phyloP scores from a whole-genome alignment of 768 basidiomycete genomes.

The Neoboletus magnificus region DNA sequence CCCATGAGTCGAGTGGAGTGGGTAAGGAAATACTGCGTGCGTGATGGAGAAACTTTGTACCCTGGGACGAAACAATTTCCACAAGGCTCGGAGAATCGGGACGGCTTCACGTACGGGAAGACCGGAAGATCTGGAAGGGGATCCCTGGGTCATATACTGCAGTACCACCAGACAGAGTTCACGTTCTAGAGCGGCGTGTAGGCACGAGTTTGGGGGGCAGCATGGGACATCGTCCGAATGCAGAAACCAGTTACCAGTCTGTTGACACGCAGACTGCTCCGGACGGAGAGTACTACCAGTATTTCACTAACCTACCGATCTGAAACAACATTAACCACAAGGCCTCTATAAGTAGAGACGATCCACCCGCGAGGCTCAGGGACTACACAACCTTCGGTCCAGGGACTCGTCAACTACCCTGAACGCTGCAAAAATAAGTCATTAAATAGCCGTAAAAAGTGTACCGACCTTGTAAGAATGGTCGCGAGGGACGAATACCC shows the following conservation, averaged over 20 bases:
- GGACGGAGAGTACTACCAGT: background rate
- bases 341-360: background rate
- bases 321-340: background rate
- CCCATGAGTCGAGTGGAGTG: constrained; percentile 2
- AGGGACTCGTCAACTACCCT: constrained; percentile 1
- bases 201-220: background rate
- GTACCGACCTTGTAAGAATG: background rate
- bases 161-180: background rate
- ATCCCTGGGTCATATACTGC: background rate
- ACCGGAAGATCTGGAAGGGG: background rate
- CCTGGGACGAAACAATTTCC: constrained; percentile 1
- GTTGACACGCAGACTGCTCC: background rate
- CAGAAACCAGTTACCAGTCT: background rate
- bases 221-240: background rate
- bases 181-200: background rate
- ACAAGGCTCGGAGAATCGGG: constrained; percentile 15
- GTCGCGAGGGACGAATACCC: constrained; percentile 17
- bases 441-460: constrained; percentile 4
- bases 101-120: background rate
- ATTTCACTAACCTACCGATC: background rate
- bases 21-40: background rate
- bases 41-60: constrained; percentile 7
- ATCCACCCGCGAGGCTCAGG: constrained; percentile 17
- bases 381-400: background rate
- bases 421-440: constrained; percentile 24